Conservation (phyloP, 2,329 filamentous ascomycete genomes). For the Paecilomyces niveus region DNA sequence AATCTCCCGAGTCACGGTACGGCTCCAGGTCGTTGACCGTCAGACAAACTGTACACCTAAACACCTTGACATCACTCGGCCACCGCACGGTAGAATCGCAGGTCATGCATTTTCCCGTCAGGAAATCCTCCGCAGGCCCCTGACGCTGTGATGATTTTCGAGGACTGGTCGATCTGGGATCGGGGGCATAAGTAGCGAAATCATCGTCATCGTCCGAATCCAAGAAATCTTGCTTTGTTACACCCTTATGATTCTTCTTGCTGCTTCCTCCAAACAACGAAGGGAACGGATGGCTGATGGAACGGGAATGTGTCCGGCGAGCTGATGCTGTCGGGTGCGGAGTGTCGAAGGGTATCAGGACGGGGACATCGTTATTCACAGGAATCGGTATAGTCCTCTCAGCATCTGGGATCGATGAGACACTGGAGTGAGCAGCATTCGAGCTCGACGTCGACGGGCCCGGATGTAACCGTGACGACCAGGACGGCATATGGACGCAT, state of each 20-base stretch:
- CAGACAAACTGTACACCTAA: constrained; percentile 75
- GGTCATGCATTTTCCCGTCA: constrained; percentile 73
- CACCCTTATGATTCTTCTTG: constrained; percentile 48
- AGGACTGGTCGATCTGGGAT: constrained; percentile 29
- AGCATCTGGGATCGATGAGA: not conserved
- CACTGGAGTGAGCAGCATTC: not conserved
- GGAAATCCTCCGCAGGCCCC: constrained; percentile 52
- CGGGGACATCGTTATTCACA: constrained; percentile 18
- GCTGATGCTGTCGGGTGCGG: constrained; percentile 12
- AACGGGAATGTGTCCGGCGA: constrained; percentile 49
- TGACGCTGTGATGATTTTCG: constrained; percentile 27
- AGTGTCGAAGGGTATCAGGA: constrained; percentile 10
- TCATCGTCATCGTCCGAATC: constrained; percentile 44
- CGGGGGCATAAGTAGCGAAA: constrained; percentile 27
- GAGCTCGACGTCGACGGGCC: constrained; percentile 18
- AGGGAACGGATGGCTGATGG: constrained; percentile 74
- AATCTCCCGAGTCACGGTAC: constrained; percentile 17
- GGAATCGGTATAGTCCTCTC: constrained; percentile 14
- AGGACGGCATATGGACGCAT: constrained; percentile 33
- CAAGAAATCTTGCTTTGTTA: constrained; percentile 33
- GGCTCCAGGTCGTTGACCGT: constrained; percentile 74
- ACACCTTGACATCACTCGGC: constrained; percentile 65
- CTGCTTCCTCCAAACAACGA: constrained; percentile 56
- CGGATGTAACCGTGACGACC: constrained; percentile 23
- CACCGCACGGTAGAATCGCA: constrained; percentile 75